Evolutionary conservation across 441 rosid genomes (phyloP), one percentile per base, ranked within the genome.

Genomic region (Pelargonium citronellum): DNA sequence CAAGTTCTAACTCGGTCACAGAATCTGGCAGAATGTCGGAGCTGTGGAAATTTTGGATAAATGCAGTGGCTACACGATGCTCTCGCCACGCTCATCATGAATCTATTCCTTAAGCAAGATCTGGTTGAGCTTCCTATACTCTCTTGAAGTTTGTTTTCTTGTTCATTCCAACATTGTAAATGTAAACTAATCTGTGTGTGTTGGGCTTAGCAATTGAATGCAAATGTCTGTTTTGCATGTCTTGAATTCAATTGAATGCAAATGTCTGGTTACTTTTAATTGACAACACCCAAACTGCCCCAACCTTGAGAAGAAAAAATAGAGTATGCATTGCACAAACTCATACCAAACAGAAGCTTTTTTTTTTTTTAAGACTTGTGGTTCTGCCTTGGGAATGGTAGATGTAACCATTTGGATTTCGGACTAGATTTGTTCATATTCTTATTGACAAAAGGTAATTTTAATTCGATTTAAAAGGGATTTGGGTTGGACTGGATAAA

Each of bases 1-100:
- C 57, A 73, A 47, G 53, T 47, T 47, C 11, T 47, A 47, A 47
- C 53, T 47, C 53, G n/a, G 30, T 30, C 55, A 2, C 66, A 37
- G 75, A 75, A 68, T 72, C 67, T 71, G 73, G 72, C 75, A 41
- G 13, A 39, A 60, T 47, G 15, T 34, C 16, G 22, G 27, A 2
- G 5, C 15, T 24, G 1, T 58, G 6, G 39, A 66, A 71, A n/a
- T 74, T 78, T 78, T 74, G 68, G 78, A 62, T 60, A 41, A 22
- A 20, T 16, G 13, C 68, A 47, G 6, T 16, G 66, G 69, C 37
- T 11, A 44, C 10, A 20, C 8, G 55, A 22, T 49, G 58, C n/a
- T n/a, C n/a, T 15, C 64, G 11, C 12, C 13, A 44, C 13, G 17
- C 66, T 9, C 30, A 24, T 24, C 30, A 24, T 55, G 64, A 43